Evolutionary conservation across 176 grass and related monocot species (phyloP), one percentile per base, ranked within the genome.

Genomic region (Aegilops bicornis): DNA sequence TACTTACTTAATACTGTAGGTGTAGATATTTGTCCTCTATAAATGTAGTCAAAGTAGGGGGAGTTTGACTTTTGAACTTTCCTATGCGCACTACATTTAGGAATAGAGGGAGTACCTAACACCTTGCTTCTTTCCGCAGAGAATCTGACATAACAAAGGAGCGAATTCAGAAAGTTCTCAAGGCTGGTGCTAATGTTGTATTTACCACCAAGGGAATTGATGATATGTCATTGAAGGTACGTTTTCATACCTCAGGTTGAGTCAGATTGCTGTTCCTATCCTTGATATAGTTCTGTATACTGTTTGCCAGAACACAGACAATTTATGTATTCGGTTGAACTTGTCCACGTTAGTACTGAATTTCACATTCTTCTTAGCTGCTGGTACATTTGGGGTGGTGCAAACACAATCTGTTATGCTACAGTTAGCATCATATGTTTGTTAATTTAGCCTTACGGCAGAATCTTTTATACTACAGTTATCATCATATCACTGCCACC

Each of bases 171-270:
- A 95, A 93, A 79, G 84, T 98, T 90, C 79, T 95, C 29, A 98
- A 92, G 85, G 76, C 93, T 83, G 93, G 95, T 35, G 95, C 93
- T 69, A 95, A 98, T 87, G 93, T 93, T 83, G 95, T 98, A 35
- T 84, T 98, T 33, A 95, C 95, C 71, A 95, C 93, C 30, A 98
- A 98, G 54, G 95, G 95, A 87, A 98, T 98, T 70, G 95, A 98
- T 92, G 93, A 98, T 89, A 98, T 95, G 95, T 89, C 95, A 19
- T 45, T 98, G 24, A 98, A 95, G 83, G 95, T 88, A 89, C 83
- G 93, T 78, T 79, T 76, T 48, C n/a, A 68, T 39, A 50, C 47
- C 29, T 42, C 10, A 5, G 37, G 32, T 29, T 56, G n/a, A 52
- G 77, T 48, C 12, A 22, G 10, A 1, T 64, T 87, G 71, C 19